Percentiles rank a stretch among this genome's conserved stretches.
phyloP scores from a whole-genome alignment of 192 early-diverging fungal genomes.

The Backusella australiensis region DNA sequence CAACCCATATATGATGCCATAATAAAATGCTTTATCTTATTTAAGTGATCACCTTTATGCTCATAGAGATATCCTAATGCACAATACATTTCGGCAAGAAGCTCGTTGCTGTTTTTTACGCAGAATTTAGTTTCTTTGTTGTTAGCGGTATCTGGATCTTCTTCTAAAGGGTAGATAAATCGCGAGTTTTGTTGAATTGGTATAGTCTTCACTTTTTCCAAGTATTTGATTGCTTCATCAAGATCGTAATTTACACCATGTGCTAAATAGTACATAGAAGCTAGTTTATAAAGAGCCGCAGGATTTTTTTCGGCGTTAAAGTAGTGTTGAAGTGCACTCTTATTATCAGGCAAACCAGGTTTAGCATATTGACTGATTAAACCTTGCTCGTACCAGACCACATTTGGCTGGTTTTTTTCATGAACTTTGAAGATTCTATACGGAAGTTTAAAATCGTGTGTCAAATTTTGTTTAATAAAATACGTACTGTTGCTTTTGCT shows the following conservation, averaged over 20 bases:
- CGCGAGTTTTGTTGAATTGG: not conserved
- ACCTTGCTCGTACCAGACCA: not conserved
- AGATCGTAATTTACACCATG: not conserved
- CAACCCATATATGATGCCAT: not conserved
- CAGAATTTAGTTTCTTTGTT: not conserved
- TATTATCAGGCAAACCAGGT: not conserved
- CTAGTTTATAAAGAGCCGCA: not conserved
- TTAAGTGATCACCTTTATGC: not conserved
- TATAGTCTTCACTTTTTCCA: not conserved
- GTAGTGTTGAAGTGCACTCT: not conserved
- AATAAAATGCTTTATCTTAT: not conserved
- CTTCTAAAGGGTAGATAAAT: not conserved
- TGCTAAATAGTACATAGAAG: not conserved
- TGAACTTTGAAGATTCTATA: not conserved
- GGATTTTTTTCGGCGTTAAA: not conserved
- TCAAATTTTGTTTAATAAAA: not conserved
- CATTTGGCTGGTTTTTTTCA: not conserved
- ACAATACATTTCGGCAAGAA: not conserved
- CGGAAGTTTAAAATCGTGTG: not conserved
- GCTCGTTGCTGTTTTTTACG: not conserved
- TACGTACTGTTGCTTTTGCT: not conserved
- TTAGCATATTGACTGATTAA: not conserved
- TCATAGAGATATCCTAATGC: not conserved
- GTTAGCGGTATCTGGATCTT: not conserved
- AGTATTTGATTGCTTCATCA: not conserved